Conservation (phyloP, 805 yeast species). For the Pichia paraexigua region DNA sequence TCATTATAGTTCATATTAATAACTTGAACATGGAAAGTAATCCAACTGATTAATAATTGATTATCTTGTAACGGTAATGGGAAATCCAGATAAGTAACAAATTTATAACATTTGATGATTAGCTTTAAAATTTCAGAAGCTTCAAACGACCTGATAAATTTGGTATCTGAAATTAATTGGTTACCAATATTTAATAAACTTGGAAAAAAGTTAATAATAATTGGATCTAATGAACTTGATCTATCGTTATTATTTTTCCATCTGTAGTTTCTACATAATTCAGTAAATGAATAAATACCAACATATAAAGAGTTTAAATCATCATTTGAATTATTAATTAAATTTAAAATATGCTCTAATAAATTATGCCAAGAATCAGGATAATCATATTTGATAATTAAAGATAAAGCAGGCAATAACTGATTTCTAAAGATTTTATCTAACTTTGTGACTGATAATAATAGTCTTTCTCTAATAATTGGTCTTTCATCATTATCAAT, state of each 20-base stretch:
- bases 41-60: conserved; percentile 57
- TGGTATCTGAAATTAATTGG: conserved; percentile 32
- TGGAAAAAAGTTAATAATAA: conserved; percentile 62
- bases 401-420: conserved; percentile 43
- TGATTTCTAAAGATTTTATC: conserved; percentile 39
- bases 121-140: conserved; percentile 69
- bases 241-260: conserved; percentile 63
- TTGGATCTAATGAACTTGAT: conserved; percentile 42
- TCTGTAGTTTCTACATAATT: conserved; percentile 65
- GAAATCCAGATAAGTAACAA: conserved; percentile 70
- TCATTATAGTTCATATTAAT: conserved; percentile 53
- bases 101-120: conserved; percentile 72
- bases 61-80: conserved; percentile 57
- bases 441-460: conserved; percentile 49
- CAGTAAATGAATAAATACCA: conserved; percentile 70
- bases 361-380: conserved; percentile 47
- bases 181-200: conserved; percentile 59
- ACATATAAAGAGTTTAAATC: conserved; percentile 43
- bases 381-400: conserved; percentile 38
- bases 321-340: conserved; percentile 34
- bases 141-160: conserved; percentile 21
- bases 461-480: conserved; percentile 57
- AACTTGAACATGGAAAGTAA: conserved; percentile 63
- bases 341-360: conserved; percentile 37
- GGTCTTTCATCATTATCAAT: conserved; percentile 71